Evolutionary conservation across 441 rosid species (phyloP).

Genomic region (Erodium chrysanthum): DNA sequence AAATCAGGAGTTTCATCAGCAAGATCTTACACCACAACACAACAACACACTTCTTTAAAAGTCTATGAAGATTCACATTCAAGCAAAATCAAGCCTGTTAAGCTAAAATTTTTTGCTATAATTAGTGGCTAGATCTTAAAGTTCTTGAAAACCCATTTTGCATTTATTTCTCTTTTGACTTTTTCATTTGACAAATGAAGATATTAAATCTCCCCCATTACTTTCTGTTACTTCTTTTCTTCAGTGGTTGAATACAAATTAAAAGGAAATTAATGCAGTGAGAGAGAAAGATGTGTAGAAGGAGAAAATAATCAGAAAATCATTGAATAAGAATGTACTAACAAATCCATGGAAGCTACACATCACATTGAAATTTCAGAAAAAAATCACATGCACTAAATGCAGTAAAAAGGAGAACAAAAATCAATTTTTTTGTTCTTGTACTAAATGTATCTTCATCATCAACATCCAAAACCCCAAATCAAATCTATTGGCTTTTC

Average conservation of each 20-base stretch:
- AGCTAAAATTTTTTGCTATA: neutral
- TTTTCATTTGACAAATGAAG: neutral
- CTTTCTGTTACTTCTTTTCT: neutral
- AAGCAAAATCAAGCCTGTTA: slow-evolving; percentile 4
- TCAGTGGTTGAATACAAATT: slow-evolving; percentile 18
- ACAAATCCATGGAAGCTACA: neutral
- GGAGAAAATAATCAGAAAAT: neutral
- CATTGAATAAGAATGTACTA: slow-evolving; percentile 7
- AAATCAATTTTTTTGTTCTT: too few species aligned
- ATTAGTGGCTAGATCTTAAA: neutral
- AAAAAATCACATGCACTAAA: slow-evolving; percentile 1
- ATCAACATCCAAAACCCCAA: too few species aligned
- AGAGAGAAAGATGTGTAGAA: slow-evolving; percentile 13
- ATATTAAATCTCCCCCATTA: neutral
- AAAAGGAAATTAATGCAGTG: slow-evolving; percentile 23
- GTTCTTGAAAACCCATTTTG: neutral
- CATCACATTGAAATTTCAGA: neutral
- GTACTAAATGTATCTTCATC: too few species aligned
- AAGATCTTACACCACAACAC: neutral
- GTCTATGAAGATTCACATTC: neutral
- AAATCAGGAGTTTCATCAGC: too few species aligned
- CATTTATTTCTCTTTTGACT: slow-evolving; percentile 11
- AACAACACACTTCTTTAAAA: too few species aligned
- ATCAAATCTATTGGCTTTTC: too few species aligned
- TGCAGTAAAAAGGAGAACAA: neutral